Evolutionary conservation across 2,329 filamentous ascomycete genomes (phyloP), one percentile per base, ranked within the genome.

Genomic region (Fusarium irregulare): DNA sequence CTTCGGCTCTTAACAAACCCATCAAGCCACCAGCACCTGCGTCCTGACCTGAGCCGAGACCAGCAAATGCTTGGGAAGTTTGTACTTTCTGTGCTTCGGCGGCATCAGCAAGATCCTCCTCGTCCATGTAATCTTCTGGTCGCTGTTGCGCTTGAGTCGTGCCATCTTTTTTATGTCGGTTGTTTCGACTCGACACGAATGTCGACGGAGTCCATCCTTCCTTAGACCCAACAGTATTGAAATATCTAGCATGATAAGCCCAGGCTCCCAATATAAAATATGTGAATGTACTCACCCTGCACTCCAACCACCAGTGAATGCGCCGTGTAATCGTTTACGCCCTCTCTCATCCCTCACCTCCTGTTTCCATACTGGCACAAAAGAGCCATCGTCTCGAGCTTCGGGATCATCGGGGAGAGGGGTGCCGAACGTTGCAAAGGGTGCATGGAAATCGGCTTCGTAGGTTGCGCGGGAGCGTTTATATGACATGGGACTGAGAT

Each of bases 141-240:
- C 90, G 89, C 68, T 92, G 89, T 76, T 92, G 89, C 4, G 81
- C 73, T 67, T 87, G 85, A n/a, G 84, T 53, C 2, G 70, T 20
- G 34, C 83, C 85, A 82, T 92, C 88, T 76, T 92, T 93, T 76
- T 92, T 93, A 70, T 87, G 89, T 59, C 94, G 92, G 75, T 93
- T 93, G 41, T 88, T 83, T 25, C 96, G 92, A 54, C 94, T 98
- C 9, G 95, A 98, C 12, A 97, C 91, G 79, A 98, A 99, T 0
- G 93, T 92, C 23, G 93, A 90, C 3, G 96, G 96, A 1, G 93
- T 91, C 95, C 95, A 99, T 83, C 96, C 96, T 85, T 99, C 95
- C 80, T 98, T 98, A 60, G 95, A 98, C 56, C 96, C 96, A 73
- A 98, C 96, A 7, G 94, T 97, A 79, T 99, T 99, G 83, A 96